These are phyloP conservation scores for Diaporthe capsici DNA, from an alignment of 2,329 filamentous ascomycete genomes.

Conservation along the genomic window DNA sequence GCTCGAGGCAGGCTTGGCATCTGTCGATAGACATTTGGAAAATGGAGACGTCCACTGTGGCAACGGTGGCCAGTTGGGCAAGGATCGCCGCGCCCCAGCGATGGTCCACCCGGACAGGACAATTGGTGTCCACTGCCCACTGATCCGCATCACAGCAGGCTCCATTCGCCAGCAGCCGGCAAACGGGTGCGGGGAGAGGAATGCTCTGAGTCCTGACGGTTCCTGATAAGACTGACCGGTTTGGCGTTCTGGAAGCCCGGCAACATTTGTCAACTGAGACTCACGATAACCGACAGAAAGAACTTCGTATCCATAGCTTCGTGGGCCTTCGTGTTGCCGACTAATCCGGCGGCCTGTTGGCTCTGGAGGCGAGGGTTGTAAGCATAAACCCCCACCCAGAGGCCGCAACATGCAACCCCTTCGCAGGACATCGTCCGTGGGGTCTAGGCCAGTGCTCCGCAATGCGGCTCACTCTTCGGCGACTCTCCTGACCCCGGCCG, in stretches of 20 bases:
- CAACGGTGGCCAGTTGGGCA: slow-evolving; percentile 12
- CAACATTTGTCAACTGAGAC: slow-evolving; percentile 11
- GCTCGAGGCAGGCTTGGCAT: slow-evolving; percentile 19
- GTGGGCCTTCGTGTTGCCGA: slow-evolving; percentile 10
- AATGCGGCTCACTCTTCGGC: slow-evolving; percentile 24
- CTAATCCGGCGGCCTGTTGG: neutral
- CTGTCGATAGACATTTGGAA: neutral
- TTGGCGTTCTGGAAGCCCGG: too few relatives aligned
- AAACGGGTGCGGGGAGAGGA: neutral
- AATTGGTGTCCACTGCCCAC: neutral
- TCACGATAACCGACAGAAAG: slow-evolving; percentile 19
- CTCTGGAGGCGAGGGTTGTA: slow-evolving; percentile 1
- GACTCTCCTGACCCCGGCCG: neutral
- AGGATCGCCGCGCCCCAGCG: slow-evolving; percentile 2
- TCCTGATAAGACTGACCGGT: neutral
- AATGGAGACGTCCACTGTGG: neutral
- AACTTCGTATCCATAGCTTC: slow-evolving; percentile 26
- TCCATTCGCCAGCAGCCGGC: neutral
- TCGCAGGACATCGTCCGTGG: slow-evolving; percentile 22
- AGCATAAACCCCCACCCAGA: neutral
- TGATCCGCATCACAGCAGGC: slow-evolving; percentile 5
- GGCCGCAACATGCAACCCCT: neutral
- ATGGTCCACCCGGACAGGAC: neutral
- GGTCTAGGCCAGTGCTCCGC: slow-evolving; percentile 14
- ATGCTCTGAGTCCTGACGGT: neutral